Evolutionary conservation across 2,329 filamentous ascomycete genomes (phyloP).

Genomic region (Keithomyces neogunnii): DNA sequence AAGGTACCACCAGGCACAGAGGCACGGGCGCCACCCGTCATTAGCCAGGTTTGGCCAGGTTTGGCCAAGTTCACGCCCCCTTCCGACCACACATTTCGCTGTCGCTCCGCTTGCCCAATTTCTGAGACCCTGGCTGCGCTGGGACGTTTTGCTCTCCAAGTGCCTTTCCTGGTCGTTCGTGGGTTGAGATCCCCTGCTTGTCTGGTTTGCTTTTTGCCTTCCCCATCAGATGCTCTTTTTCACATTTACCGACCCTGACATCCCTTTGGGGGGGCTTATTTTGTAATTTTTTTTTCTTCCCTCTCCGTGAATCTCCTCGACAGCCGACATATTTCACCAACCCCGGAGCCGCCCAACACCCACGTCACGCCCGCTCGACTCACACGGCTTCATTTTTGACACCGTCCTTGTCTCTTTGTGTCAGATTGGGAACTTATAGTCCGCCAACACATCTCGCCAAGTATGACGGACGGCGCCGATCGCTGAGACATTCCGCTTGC

Average conservation of each 20-base stretch:
- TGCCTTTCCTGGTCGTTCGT: not conserved
- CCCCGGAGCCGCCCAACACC: not conserved
- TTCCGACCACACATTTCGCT: not conserved
- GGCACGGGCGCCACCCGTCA: conserved; percentile 2
- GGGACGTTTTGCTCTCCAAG: not conserved
- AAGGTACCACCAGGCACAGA: not conserved
- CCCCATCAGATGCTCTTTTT: not conserved
- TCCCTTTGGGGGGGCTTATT: not conserved
- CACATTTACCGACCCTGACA: not conserved
- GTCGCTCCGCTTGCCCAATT: conserved; percentile 4
- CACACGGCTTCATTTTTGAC: not conserved
- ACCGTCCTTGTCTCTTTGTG: not conserved
- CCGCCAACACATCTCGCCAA: conserved; percentile 1
- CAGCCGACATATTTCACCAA: not conserved
- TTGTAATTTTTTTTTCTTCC: not conserved
- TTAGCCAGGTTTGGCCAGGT: not conserved
- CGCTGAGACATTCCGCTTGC: conserved; percentile 6
- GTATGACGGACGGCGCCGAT: conserved; percentile 2
- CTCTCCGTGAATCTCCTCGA: not conserved
- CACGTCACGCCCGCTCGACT: not conserved
- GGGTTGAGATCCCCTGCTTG: not conserved
- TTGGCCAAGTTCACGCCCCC: not conserved
- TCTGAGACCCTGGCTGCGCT: conserved; percentile 1
- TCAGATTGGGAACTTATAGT: not conserved
- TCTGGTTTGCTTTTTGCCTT: not conserved